Conservation (phyloP, 257 asterid species). For the Craterostigma plantagineum region DNA sequence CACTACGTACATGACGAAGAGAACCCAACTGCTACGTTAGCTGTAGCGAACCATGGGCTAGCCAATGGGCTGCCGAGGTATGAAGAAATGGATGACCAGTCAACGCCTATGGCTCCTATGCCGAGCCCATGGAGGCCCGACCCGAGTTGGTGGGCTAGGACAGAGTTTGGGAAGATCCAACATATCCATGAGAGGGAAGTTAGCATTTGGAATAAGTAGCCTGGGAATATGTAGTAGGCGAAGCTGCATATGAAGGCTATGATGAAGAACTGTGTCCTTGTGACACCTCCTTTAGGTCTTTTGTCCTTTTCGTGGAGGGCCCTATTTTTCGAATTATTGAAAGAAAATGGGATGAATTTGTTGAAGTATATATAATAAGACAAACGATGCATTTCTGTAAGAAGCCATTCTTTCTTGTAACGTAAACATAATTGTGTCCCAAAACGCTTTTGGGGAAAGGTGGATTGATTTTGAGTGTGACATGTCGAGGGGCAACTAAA, state of each 20-base stretch:
- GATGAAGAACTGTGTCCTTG: constrained; percentile 62
- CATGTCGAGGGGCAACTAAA: no score
- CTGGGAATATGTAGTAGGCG: constrained; percentile 77
- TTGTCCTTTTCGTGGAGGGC: constrained; percentile 78
- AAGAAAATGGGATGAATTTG: not conserved
- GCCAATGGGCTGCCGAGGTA: constrained; percentile 88
- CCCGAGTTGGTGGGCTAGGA: constrained; percentile 72
- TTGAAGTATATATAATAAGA: not conserved
- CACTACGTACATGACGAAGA: constrained; percentile 55
- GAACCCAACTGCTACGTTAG: constrained; percentile 71
- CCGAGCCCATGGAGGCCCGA: constrained; percentile 80
- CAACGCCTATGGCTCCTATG: constrained; percentile 62
- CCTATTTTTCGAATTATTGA: constrained; percentile 16
- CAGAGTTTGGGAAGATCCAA: constrained; percentile 57
- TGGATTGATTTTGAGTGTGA: no score
- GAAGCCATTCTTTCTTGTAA: no score
- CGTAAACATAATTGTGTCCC: no score
- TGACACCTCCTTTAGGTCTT: constrained; percentile 46
- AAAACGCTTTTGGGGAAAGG: no score
- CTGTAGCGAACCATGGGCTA: constrained; percentile 95
- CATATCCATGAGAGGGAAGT: constrained; percentile 87
- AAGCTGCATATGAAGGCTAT: constrained; percentile 77
- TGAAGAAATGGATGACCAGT: constrained; percentile 71
- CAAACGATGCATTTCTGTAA: no score
- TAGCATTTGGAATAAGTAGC: constrained; percentile 61